Percentiles rank a stretch among this genome's conserved stretches.
These are phyloP conservation scores for Cymodocea nodosa DNA, from an alignment of 116 monocot genomes.

Conservation along the genomic window DNA sequence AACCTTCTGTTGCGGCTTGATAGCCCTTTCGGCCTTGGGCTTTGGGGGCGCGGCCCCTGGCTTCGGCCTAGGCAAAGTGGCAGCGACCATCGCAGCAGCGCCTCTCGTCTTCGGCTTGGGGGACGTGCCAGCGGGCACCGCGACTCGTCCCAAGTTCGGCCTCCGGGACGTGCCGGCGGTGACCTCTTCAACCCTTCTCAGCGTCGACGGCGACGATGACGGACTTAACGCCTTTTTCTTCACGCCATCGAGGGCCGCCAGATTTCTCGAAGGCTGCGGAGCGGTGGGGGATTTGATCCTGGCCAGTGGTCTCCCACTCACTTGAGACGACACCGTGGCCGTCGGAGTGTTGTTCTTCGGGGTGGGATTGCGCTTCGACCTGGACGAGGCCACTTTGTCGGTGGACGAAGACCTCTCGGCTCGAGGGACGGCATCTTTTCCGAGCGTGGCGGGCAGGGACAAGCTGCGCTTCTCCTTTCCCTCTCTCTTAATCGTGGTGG, in stretches of 20 bases:
- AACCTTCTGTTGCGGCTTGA: neutral
- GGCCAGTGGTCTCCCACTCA: neutral
- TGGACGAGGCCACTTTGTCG: conserved; percentile 6
- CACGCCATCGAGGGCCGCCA: too few relatives aligned
- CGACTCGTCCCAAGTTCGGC: too few relatives aligned
- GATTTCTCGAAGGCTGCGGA: too few relatives aligned
- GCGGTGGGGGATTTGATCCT: neutral
- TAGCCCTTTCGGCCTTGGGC: too few relatives aligned
- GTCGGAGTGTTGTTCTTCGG: too few relatives aligned
- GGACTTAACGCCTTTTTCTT: neutral
- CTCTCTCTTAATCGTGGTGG: conserved; percentile 4
- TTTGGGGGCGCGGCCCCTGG: too few relatives aligned
- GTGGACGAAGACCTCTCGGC: neutral
- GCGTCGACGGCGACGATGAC: neutral
- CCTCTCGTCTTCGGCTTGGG: neutral
- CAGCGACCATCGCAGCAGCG: too few relatives aligned
- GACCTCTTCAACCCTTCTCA: neutral
- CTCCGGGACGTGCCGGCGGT: neutral
- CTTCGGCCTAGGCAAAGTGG: neutral
- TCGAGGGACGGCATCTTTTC: too few relatives aligned
- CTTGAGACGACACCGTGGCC: too few relatives aligned
- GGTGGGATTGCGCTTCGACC: neutral
- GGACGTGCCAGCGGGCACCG: neutral
- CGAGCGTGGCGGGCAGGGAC: neutral
- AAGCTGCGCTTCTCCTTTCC: conserved; percentile 7